Evolutionary conservation across 108 stramenopile genomes (phyloP).

Genomic region (Cyclotella atomus): DNA sequence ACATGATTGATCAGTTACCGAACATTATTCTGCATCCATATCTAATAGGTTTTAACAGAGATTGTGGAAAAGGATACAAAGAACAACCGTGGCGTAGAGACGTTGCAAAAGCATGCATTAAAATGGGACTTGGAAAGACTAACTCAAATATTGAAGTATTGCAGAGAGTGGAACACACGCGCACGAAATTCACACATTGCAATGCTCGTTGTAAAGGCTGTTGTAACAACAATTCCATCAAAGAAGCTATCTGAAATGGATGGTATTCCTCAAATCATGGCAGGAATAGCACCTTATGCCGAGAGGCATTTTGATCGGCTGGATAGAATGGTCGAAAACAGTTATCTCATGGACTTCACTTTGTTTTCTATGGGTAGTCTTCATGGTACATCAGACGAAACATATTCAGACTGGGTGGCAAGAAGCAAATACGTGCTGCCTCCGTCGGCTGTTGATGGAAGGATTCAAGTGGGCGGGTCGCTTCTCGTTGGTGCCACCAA

Average conservation of each 20-base stretch:
- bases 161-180: conserved; percentile 89
- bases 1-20: no score
- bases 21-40: no score
- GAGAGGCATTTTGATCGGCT: conserved; percentile 90
- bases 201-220: conserved; percentile 72
- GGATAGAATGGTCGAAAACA: conserved; percentile 71
- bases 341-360: conserved; percentile 80
- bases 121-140: conserved; percentile 71
- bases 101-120: conserved; percentile 68
- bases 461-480: conserved; percentile 79
- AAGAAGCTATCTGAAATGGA: conserved; percentile 61
- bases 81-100: conserved; percentile 43
- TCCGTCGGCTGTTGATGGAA: conserved; percentile 71
- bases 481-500: conserved; percentile 57
- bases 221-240: conserved; percentile 72
- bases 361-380: conserved; percentile 74
- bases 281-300: conserved; percentile 83
- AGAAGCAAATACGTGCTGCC: conserved; percentile 75
- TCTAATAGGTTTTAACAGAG: conserved; percentile 61
- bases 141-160: conserved; percentile 81
- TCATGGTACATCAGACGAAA: conserved; percentile 44
- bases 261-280: conserved; percentile 77
- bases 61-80: conserved; percentile 74
- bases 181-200: conserved; percentile 82
- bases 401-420: conserved; percentile 62